Evolutionary conservation across 2,329 filamentous ascomycete species (phyloP).

Genomic region (Cladophialophora exuberans): DNA sequence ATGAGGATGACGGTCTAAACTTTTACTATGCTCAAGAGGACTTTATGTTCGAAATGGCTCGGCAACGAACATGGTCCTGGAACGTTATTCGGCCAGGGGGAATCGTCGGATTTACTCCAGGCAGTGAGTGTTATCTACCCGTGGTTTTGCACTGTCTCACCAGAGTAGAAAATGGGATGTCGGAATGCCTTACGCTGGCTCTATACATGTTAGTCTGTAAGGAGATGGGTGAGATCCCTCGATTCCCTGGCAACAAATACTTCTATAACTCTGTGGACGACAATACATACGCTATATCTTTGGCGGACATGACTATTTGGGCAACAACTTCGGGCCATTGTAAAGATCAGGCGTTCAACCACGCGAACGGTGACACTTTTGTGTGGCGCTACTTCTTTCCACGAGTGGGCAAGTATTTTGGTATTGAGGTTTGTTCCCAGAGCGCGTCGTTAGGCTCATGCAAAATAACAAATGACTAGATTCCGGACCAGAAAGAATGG

Average conservation of each 20-base stretch:
- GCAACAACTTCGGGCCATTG: slow-evolving; percentile 31
- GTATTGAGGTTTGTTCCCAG: slow-evolving; percentile 27
- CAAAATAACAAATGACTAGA: too few species aligned
- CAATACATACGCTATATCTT: slow-evolving; percentile 35
- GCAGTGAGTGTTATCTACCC: slow-evolving; percentile 37
- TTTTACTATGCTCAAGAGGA: slow-evolving; percentile 34
- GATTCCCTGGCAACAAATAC: slow-evolving; percentile 37
- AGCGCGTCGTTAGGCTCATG: too few species aligned
- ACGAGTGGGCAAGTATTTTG: slow-evolving; percentile 33
- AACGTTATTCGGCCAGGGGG: slow-evolving; percentile 39
- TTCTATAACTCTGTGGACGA: slow-evolving; percentile 38
- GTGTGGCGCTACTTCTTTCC: slow-evolving; percentile 36
- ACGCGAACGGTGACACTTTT: slow-evolving; percentile 37
- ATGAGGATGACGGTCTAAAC: slow-evolving; percentile 27
- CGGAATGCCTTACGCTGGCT: slow-evolving; percentile 34
- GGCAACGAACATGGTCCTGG: slow-evolving; percentile 33
- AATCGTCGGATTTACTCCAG: too few species aligned
- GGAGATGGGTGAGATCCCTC: slow-evolving; percentile 30
- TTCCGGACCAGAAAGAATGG: too few species aligned
- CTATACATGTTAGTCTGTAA: slow-evolving; percentile 31
- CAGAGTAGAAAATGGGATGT: slow-evolving; percentile 32
- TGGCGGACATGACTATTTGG: slow-evolving; percentile 37
- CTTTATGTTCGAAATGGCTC: slow-evolving; percentile 27
- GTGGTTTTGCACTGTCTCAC: slow-evolving; percentile 34
- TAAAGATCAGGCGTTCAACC: slow-evolving; percentile 37